Percentiles rank a stretch among this genome's conserved stretches.
These are phyloP conservation scores for Rhizophora apiculata DNA, from an alignment of 345 rosid genomes.

Conservation along the genomic window DNA sequence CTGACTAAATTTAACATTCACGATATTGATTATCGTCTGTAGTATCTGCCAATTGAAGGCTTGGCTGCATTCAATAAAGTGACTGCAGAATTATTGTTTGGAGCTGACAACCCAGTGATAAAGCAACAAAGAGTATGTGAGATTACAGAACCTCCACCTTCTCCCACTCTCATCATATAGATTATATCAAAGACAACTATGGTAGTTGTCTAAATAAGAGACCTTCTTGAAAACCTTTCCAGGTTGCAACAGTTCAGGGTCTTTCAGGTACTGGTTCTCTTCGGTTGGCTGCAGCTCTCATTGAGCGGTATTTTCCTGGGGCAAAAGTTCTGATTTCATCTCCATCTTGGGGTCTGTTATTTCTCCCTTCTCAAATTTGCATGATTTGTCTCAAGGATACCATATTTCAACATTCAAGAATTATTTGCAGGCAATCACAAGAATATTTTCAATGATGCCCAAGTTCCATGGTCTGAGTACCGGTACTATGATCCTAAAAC, in stretches of 20 bases:
- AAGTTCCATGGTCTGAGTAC: slow-evolving; percentile 96
- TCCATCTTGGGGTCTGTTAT: slow-evolving; percentile 81
- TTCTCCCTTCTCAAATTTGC: slow-evolving; percentile 12
- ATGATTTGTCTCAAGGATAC: not conserved
- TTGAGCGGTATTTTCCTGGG: slow-evolving; percentile 88
- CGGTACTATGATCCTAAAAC: slow-evolving; percentile 94
- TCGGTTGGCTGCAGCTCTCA: slow-evolving; percentile 87
- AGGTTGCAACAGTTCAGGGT: slow-evolving; percentile 98
- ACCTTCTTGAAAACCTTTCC: slow-evolving; percentile 14
- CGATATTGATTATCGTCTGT: slow-evolving; percentile 23
- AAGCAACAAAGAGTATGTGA: slow-evolving; percentile 66
- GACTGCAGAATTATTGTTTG: slow-evolving; percentile 85
- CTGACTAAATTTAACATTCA: slow-evolving; percentile 4
- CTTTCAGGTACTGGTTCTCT: slow-evolving; percentile 98
- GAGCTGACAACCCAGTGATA: slow-evolving; percentile 71
- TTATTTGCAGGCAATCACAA: slow-evolving; percentile 80
- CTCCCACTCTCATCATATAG: not conserved
- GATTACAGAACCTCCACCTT: not conserved
- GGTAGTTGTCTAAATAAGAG: not conserved
- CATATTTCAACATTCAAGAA: slow-evolving; percentile 2
- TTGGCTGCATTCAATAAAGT: slow-evolving; percentile 85
- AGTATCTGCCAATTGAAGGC: slow-evolving; percentile 99
- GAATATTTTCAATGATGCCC: slow-evolving; percentile 93
- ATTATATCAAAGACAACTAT: not conserved
- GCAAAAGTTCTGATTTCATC: slow-evolving; percentile 85